These are phyloP conservation scores for Fomitopsis pulvina DNA, from an alignment of 768 basidiomycete species.

Conservation along the genomic window DNA sequence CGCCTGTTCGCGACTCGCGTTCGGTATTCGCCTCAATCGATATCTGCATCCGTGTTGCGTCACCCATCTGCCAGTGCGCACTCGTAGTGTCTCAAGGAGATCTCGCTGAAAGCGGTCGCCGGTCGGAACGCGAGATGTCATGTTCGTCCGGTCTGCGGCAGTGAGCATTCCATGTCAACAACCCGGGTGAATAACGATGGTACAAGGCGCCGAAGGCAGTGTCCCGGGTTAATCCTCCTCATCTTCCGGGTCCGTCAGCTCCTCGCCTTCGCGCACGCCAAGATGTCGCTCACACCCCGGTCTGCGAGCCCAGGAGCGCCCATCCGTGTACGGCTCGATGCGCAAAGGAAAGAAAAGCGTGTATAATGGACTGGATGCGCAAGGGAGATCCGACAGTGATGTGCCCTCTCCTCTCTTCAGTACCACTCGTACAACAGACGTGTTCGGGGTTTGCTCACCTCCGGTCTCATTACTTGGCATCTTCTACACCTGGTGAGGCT, in stretches of 20 bases:
- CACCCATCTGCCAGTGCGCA: no score
- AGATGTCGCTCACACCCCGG: constrained; percentile 55
- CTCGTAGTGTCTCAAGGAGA: no score
- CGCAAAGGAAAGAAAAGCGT: constrained; percentile 83
- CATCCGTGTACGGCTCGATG: constrained; percentile 78
- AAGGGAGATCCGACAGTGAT: constrained; percentile 78
- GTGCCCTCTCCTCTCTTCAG: constrained; percentile 58
- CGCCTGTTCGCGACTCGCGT: no score
- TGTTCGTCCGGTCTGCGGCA: no score
- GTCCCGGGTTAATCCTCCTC: no score
- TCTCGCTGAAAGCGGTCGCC: no score
- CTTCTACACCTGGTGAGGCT: constrained; percentile 55
- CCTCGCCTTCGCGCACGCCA: constrained; percentile 70
- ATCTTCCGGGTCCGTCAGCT: constrained; percentile 77
- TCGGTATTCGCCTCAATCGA: no score
- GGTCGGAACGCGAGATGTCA: no score
- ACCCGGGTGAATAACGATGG: no score
- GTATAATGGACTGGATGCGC: constrained; percentile 48
- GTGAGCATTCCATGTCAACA: no score
- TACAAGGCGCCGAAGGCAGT: no score
- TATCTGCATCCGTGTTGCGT: no score
- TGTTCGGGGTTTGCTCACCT: constrained; percentile 42
- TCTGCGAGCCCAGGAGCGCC: constrained; percentile 70
- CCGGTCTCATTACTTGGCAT: constrained; percentile 66
- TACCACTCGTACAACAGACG: background rate